Evolutionary conservation across 306 rosid genomes (phyloP), one percentile per base, ranked within the genome.

Genomic region (Medicago lupulina): DNA sequence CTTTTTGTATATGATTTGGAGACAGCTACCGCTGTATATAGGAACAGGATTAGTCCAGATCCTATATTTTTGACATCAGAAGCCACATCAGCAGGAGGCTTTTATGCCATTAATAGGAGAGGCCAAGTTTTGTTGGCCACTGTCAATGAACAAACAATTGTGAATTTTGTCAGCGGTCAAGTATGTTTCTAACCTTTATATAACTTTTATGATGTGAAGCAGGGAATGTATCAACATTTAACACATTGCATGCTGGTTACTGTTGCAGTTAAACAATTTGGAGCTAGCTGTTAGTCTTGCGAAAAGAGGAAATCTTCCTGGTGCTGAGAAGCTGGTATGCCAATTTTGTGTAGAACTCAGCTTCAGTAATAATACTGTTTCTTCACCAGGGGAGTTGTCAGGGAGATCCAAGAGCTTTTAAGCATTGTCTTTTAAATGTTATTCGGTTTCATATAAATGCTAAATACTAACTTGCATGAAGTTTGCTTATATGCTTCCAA

Each of bases 111-210:
- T 63, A 96, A 96, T 74, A 89, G 99, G 85, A 88, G 92, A 71
- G 99, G 99, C 73, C 99, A 96, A 86, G 99, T 96, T 86, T 86
- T 96, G 79, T 82, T 96, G 93, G 99, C 99, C 70, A 96, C 98
- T 71, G 97, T 96, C 40, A 96, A 96, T 82, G 99, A 96, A 71
- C 98, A 92, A 78, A 96, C 98, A 65, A 88, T 96, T 41, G 97
- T 96, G 77, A 87, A 94, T 73, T 96, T 96, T 60, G 99, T 96
- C 88, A 96, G 98, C 43, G 97, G 96, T 43, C 99, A 96, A 86
- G 99, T 88, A 81, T 79, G 92, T 79, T 74, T 70, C 80, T 70
- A 47, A 18, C 28, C 51, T 63, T 76, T 72, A 21, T 67, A 67
- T 67, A 44, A 21, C 53, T 68, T 74, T 9, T 21, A 62, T 71